Conservation (phyloP, 495 filamentous ascomycete species). For the Daldinia bambusicola region DNA sequence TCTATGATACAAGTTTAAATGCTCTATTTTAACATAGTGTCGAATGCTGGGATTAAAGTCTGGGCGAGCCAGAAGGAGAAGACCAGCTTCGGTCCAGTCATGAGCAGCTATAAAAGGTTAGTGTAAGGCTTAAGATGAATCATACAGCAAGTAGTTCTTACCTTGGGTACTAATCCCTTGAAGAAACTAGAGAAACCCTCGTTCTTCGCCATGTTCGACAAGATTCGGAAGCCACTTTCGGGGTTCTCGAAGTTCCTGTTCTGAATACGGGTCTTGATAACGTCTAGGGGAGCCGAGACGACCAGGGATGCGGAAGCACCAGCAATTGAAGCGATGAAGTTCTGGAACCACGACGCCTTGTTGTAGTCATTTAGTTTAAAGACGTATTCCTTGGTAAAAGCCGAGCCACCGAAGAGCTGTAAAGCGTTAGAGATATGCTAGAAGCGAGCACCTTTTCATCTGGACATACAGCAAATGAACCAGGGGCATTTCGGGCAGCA, state of each 20-base stretch:
- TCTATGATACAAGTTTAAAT: constrained; percentile 22
- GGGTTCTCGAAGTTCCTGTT: constrained; percentile 99
- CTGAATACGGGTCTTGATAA: constrained; percentile 99
- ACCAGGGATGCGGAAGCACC: constrained; percentile 92
- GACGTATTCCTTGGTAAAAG: constrained; percentile 97
- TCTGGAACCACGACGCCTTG: constrained; percentile 91
- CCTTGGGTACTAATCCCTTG: constrained; percentile 95
- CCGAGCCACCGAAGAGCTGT: constrained; percentile 96
- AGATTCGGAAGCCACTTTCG: constrained; percentile 90
- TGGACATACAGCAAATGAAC: constrained; percentile 88
- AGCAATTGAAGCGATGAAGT: constrained; percentile 95
- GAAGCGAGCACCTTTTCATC: background rate
- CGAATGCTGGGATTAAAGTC: constrained; percentile 79
- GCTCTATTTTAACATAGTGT: constrained; percentile 51
- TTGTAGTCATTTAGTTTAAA: constrained; percentile 92
- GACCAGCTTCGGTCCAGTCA: constrained; percentile 98
- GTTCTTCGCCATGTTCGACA: constrained; percentile 88
- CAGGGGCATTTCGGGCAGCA: constrained; percentile 94
- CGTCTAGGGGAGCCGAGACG: constrained; percentile 94
- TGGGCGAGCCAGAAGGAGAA: constrained; percentile 99
- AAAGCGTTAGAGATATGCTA: constrained; percentile 14
- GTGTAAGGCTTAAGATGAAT: background rate
- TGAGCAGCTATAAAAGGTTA: constrained; percentile 69
- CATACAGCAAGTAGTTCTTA: constrained; percentile 36
- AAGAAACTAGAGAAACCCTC: constrained; percentile 91